A percentile compares a stretch with the other conserved stretches of the same genome.
Conservation (phyloP, 768 basidiomycete species). For the Agaricus blazei region DNA sequence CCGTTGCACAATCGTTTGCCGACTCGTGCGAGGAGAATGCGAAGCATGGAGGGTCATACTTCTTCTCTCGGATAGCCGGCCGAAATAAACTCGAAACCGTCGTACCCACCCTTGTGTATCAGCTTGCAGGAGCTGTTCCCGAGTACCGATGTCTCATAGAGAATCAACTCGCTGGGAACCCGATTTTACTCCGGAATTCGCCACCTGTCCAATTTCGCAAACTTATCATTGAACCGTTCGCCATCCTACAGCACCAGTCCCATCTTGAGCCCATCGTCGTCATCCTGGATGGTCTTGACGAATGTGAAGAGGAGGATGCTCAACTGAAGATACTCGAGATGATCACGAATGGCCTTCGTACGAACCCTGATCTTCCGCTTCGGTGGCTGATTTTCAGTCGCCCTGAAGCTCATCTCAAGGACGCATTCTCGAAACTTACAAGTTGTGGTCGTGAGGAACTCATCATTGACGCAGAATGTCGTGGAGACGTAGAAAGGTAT, state of each 20-base stretch:
- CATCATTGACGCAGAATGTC: not conserved
- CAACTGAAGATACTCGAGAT: not conserved
- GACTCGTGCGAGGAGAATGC: not conserved
- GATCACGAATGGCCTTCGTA: not conserved
- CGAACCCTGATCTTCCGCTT: not conserved
- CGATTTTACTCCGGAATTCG: not conserved
- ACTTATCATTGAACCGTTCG: too few species aligned
- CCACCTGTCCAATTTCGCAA: too few species aligned
- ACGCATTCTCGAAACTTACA: not conserved
- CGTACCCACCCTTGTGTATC: slow-evolving; percentile 1
- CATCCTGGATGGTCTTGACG: too few species aligned
- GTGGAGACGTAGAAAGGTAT: slow-evolving; percentile 1
- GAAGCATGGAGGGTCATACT: not conserved
- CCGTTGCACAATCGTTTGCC: too few species aligned
- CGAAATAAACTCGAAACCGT: not conserved
- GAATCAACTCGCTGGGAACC: too few species aligned
- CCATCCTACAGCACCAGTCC: too few species aligned
- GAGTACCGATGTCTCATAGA: not conserved
- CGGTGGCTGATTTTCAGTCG: not conserved
- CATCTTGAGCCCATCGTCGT: too few species aligned
- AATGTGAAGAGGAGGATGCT: not conserved
- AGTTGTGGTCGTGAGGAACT: not conserved
- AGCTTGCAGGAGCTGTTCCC: not conserved
- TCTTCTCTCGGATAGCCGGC: not conserved
- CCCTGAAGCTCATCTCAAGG: too few species aligned